Evolutionary conservation across 495 filamentous ascomycete genomes (phyloP).

Genomic region (Lophium mytilinum): DNA sequence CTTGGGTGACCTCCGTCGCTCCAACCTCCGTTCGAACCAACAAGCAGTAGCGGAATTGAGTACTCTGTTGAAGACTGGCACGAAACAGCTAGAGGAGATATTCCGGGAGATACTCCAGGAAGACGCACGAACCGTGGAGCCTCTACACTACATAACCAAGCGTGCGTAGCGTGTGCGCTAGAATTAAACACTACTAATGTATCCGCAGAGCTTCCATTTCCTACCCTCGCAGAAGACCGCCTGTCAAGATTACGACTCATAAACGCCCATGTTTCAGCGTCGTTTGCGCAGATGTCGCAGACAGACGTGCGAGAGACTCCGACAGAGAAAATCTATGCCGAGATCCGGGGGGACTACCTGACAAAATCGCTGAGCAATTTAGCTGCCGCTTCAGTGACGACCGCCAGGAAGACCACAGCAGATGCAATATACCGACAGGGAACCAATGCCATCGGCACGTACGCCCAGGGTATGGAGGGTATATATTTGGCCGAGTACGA

Average conservation of each 20-base stretch:
- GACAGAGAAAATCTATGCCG: constrained; percentile 72
- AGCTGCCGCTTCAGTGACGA: constrained; percentile 79
- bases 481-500: constrained; percentile 83
- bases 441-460: constrained; percentile 88
- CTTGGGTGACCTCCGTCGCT: constrained; percentile 67
- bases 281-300: constrained; percentile 42
- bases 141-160: constrained; percentile 90
- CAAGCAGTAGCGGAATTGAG: constrained; percentile 76
- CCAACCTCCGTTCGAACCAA: constrained; percentile 85
- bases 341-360: constrained; percentile 79
- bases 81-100: constrained; percentile 69
- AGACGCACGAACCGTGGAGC: constrained; percentile 69
- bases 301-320: constrained; percentile 42
- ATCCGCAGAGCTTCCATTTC: constrained; percentile 56
- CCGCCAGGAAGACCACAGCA: constrained; percentile 67
- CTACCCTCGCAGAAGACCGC: constrained; percentile 50
- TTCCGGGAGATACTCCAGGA: constrained; percentile 70
- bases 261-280: constrained; percentile 48
- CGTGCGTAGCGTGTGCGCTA: constrained; percentile 44
- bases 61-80: constrained; percentile 66
- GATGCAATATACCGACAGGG: constrained; percentile 81
- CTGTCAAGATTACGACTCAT: constrained; percentile 51
- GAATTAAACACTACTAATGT: constrained; percentile 33
- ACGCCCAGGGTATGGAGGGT: constrained; percentile 77
- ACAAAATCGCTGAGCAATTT: constrained; percentile 71